These are phyloP conservation scores for Alternaria dauci DNA, from an alignment of 2,329 filamentous ascomycete species.

Conservation along the genomic window DNA sequence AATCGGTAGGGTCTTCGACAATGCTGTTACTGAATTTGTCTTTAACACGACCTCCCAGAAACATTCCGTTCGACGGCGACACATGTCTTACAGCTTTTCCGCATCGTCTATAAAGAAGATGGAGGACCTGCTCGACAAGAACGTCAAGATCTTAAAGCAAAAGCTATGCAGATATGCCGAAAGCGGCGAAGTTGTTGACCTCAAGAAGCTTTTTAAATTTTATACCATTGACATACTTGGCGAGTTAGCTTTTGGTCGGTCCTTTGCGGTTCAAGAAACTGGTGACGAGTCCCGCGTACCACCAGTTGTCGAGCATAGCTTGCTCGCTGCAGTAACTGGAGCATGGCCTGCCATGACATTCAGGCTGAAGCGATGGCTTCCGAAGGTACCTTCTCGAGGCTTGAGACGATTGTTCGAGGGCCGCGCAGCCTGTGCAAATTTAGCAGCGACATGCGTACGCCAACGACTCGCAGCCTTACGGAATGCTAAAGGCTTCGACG, in stretches of 20 bases:
- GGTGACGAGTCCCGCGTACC: neutral
- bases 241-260: neutral
- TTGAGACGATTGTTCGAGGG: neutral
- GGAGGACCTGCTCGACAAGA: neutral
- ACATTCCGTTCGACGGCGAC: neutral
- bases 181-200: neutral
- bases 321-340: neutral
- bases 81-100: neutral
- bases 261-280: neutral
- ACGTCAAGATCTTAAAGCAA: neutral
- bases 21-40: neutral
- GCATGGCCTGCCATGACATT: neutral
- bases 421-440: neutral
- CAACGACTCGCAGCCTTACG: neutral
- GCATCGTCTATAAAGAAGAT: neutral
- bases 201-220: neutral
- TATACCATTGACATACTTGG: neutral
- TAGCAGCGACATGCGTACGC: neutral
- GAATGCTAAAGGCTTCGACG: neutral
- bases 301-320: neutral
- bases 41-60: neutral
- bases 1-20: neutral
- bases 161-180: neutral
- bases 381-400: neutral
- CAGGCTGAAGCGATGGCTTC: neutral